Percentiles rank a stretch among this genome's conserved stretches.
Evolutionary conservation across 2,329 filamentous ascomycete genomes (phyloP).

Genomic region (Pestalotiopsis sp.): DNA sequence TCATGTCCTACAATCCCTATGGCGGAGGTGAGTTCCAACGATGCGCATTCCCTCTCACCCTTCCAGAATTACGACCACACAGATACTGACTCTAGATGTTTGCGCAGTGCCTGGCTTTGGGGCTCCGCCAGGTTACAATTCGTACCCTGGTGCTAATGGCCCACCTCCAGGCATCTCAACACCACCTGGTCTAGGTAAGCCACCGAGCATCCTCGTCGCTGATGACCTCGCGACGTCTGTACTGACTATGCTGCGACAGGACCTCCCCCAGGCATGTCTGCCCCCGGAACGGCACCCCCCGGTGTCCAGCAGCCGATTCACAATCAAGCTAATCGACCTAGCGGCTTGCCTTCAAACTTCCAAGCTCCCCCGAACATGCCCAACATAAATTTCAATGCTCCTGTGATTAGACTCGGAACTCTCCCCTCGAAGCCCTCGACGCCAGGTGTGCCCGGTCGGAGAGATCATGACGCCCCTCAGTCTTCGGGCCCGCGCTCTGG

Average conservation of each 20-base stretch:
- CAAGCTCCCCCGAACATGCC: constrained; percentile 89
- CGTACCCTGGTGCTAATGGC: constrained; percentile 61
- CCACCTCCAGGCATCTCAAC: constrained; percentile 69
- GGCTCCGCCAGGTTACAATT: constrained; percentile 70
- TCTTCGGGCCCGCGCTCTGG: constrained; percentile 44
- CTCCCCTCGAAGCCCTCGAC: constrained; percentile 62
- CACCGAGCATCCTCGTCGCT: background rate
- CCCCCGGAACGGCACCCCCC: constrained; percentile 77
- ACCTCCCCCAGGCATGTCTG: constrained; percentile 78
- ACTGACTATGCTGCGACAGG: constrained; percentile 40
- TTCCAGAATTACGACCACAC: background rate
- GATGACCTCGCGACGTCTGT: background rate
- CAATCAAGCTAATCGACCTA: constrained; percentile 77
- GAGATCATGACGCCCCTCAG: constrained; percentile 42
- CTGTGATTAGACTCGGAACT: constrained; percentile 90
- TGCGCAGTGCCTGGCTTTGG: constrained; percentile 63
- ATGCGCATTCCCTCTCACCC: background rate
- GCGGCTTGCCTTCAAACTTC: constrained; percentile 78
- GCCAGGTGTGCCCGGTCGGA: constrained; percentile 40
- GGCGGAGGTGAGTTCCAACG: constrained; percentile 43
- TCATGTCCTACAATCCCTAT: constrained; percentile 63
- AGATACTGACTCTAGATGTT: constrained; percentile 7
- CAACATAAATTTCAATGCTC: constrained; percentile 97
- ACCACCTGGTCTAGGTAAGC: constrained; percentile 79
- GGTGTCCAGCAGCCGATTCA: constrained; percentile 75